These are phyloP conservation scores for Trypanosoma boissoni DNA, from an alignment of 208 protist species.

Conservation along the genomic window DNA sequence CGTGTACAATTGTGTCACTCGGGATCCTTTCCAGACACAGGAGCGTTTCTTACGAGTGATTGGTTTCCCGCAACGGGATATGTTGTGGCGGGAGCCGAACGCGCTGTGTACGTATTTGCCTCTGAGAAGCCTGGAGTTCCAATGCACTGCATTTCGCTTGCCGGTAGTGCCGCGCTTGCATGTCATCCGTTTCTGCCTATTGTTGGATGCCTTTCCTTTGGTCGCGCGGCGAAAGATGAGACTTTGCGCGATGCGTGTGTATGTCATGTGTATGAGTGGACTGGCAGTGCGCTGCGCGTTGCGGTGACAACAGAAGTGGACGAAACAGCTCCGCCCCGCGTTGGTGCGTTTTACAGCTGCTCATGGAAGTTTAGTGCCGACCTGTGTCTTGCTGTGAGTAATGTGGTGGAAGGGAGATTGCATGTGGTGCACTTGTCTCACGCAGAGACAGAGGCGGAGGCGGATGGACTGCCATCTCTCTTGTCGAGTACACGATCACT, in stretches of 20 bases:
- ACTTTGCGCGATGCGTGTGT: slow-evolving; percentile 16
- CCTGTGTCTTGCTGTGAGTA: slow-evolving; percentile 60
- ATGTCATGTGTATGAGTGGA: slow-evolving; percentile 28
- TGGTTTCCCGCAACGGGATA: slow-evolving; percentile 61
- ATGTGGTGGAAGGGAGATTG: slow-evolving; percentile 56
- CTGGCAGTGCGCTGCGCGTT: background rate
- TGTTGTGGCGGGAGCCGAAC: slow-evolving; percentile 56
- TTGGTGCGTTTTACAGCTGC: slow-evolving; percentile 16
- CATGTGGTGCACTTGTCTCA: slow-evolving; percentile 46
- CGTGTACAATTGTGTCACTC: slow-evolving; percentile 27
- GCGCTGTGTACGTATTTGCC: slow-evolving; percentile 50
- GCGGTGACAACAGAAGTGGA: slow-evolving; percentile 20
- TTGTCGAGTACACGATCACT: slow-evolving; percentile 35
- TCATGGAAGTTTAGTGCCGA: slow-evolving; percentile 84
- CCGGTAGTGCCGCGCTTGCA: slow-evolving; percentile 31
- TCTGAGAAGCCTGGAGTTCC: slow-evolving; percentile 42
- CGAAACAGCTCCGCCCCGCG: slow-evolving; percentile 27
- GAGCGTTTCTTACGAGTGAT: slow-evolving; percentile 63
- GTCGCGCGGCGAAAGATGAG: slow-evolving; percentile 1
- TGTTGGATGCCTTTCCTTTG: slow-evolving; percentile 52
- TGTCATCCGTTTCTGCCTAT: slow-evolving; percentile 79
- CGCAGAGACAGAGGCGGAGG: slow-evolving; percentile 5
- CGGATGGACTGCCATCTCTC: background rate
- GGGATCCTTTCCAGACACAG: slow-evolving; percentile 37
- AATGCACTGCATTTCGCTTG: slow-evolving; percentile 25